phyloP scores from a whole-genome alignment of 2,329 filamentous ascomycete species.

The Plectosphaerella cucumerina region DNA sequence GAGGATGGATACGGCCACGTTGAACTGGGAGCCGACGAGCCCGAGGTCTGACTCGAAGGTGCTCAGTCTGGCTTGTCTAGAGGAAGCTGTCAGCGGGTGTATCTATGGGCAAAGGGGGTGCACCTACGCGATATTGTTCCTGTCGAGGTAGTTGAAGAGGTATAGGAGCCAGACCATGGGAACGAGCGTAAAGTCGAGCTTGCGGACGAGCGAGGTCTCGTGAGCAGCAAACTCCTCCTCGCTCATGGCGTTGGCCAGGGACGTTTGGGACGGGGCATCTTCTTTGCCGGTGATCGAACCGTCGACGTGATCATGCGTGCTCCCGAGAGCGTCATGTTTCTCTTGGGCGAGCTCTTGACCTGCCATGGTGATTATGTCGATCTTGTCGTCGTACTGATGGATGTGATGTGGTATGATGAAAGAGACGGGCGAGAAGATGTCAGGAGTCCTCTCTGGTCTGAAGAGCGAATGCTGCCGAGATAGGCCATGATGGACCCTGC shows the following conservation, averaged over 20 bases:
- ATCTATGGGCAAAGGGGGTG: neutral
- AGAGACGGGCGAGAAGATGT: neutral
- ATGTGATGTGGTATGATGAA: neutral
- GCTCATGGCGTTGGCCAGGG: neutral
- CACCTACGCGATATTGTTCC: conserved; percentile 7
- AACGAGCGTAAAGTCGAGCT: conserved; percentile 14
- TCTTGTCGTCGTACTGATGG: too few relatives aligned
- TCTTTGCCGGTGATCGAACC: neutral
- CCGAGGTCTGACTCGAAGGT: conserved; percentile 9
- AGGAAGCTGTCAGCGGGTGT: neutral
- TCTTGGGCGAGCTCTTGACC: neutral
- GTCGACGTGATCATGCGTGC: neutral
- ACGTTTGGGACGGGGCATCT: neutral
- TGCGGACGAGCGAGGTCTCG: conserved; percentile 14
- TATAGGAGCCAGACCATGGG: conserved; percentile 15
- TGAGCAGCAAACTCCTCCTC: neutral
- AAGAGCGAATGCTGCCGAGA: too few relatives aligned
- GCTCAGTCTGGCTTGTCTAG: conserved; percentile 6
- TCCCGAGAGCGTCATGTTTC: neutral
- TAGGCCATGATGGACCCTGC: too few relatives aligned
- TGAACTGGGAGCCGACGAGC: conserved; percentile 10
- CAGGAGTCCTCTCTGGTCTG: too few relatives aligned
- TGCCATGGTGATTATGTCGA: neutral
- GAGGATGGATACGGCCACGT: conserved; percentile 10
- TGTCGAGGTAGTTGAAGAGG: conserved; percentile 13